Base-by-base conservation (phyloP, 2,329 filamentous ascomycete species). In the Xylariomycetidae sp. region DNA sequence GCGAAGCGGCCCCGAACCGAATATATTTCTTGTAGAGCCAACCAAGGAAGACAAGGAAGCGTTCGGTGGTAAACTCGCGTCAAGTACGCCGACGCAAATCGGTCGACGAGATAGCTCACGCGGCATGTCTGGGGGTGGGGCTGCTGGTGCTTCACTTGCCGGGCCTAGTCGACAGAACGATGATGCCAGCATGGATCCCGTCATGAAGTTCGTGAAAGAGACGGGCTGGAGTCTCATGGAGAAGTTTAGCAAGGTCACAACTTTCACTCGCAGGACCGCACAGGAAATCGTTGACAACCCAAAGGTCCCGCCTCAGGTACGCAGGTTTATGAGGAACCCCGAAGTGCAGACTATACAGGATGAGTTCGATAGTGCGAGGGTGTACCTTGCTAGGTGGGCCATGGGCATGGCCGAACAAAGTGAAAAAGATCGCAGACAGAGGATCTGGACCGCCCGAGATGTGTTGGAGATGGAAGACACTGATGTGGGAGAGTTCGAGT, bases 401-500 rank as follows among this genome's bases (percentile, higher is more conserved):
- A 97, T 98, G 92, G 88, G 88, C 6, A 95, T 98, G 44, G 89
- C 92, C 0, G 94, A 98, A 58, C 92, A 98, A 64, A 90, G 89
- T 50, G 92, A 98, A 54, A 74, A 80, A 25, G 92, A 98, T 50
- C 72, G 83, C 16, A 85, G 80, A 32, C 84, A 89, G 58, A 73
- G 89, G 29, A 89, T 95, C 53, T 98, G 88, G 85, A 96, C 89
- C 0, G 90, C 88, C 1, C 82, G 81, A 44, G 92, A 98, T 62
- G 84, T 96, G 4, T 70, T 97, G 50, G 89, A 94, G 51, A 84
- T 94, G 57, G 94, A 98, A 57, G 85, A 96, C 45, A 96, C 88
- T 18, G 88, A 88, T 40, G 86, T 98, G 1, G 94, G 92, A 6
- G 88, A 96, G 44, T 98, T 98, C 55, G 92, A 98, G 62, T 79